Conservation (phyloP, 2,329 filamentous ascomycete genomes). For the Macrophomina tecta region DNA sequence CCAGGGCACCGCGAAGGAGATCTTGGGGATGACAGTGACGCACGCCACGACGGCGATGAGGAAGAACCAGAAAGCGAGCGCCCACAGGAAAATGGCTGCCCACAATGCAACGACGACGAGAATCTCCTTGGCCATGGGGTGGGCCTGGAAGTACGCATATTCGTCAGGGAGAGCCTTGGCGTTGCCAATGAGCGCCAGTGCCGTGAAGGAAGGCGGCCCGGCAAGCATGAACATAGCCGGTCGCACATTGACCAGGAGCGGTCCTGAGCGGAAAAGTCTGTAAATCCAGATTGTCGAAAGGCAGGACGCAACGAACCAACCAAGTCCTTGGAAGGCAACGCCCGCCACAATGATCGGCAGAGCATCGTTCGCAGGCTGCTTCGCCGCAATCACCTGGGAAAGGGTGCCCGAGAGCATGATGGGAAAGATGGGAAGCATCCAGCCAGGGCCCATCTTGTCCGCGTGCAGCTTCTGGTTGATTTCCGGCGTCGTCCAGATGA, state of each 20-base stretch:
- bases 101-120: slow-evolving; percentile 56
- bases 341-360: slow-evolving; percentile 71
- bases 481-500: slow-evolving; percentile 61
- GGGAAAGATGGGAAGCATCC: slow-evolving; percentile 76
- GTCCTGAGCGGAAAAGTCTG: slow-evolving; percentile 70
- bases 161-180: slow-evolving; percentile 60
- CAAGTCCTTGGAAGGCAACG: slow-evolving; percentile 72
- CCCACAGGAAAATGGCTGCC: slow-evolving; percentile 67
- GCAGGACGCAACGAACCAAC: slow-evolving; percentile 70
- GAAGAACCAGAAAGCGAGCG: slow-evolving; percentile 65
- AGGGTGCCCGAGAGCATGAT: slow-evolving; percentile 76
- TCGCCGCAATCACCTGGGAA: slow-evolving; percentile 67
- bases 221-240: slow-evolving; percentile 78
- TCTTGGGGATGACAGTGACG: slow-evolving; percentile 41
- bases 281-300: slow-evolving; percentile 78
- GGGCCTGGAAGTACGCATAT: slow-evolving; percentile 31
- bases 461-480: slow-evolving; percentile 55
- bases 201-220: slow-evolving; percentile 75
- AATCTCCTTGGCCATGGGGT: slow-evolving; percentile 42
- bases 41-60: slow-evolving; percentile 46
- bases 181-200: slow-evolving; percentile 73
- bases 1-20: slow-evolving; percentile 66
- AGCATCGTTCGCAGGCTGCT: slow-evolving; percentile 63
- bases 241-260: slow-evolving; percentile 68
- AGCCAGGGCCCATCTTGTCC: slow-evolving; percentile 74